Percentiles rank a stretch among this genome's conserved stretches.
Evolutionary conservation across 179 eudicot genomes (phyloP).

Genomic region (Carnegiea gigantea): DNA sequence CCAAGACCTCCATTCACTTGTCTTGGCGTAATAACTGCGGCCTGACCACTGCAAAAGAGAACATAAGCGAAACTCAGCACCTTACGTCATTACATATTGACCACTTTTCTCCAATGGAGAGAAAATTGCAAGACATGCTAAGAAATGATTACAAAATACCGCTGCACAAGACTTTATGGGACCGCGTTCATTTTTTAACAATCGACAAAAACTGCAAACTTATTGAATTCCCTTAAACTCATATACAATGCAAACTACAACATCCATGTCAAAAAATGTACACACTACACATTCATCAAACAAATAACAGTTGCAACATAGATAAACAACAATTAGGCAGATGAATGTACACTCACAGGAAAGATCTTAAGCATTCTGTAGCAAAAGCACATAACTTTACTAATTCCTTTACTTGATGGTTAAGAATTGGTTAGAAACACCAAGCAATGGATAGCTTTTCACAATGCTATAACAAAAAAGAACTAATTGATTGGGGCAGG

Average conservation of each 20-base stretch:
- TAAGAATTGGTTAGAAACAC: not conserved
- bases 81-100: not conserved
- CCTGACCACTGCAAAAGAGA: slow-evolving; percentile 79
- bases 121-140: not conserved
- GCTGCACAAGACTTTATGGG: not conserved
- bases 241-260: not conserved
- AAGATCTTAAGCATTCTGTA: not conserved
- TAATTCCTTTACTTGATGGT: not conserved
- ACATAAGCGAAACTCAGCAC: slow-evolving; percentile 18
- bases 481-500: not conserved
- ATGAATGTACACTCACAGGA: not conserved
- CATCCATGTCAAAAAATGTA: not conserved
- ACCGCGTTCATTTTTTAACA: not conserved
- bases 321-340: not conserved
- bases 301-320: not conserved
- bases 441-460: not conserved
- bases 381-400: not conserved
- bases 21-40: slow-evolving; percentile 97
- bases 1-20: slow-evolving; percentile 87
- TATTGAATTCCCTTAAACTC: not conserved
- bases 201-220: not conserved
- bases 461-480: not conserved
- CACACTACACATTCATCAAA: slow-evolving; percentile 4
- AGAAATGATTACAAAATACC: not conserved
- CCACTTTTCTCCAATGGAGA: not conserved